These are phyloP conservation scores for Stephania cephalantha DNA, from an alignment of 164 flowering plant species.

Conservation along the genomic window DNA sequence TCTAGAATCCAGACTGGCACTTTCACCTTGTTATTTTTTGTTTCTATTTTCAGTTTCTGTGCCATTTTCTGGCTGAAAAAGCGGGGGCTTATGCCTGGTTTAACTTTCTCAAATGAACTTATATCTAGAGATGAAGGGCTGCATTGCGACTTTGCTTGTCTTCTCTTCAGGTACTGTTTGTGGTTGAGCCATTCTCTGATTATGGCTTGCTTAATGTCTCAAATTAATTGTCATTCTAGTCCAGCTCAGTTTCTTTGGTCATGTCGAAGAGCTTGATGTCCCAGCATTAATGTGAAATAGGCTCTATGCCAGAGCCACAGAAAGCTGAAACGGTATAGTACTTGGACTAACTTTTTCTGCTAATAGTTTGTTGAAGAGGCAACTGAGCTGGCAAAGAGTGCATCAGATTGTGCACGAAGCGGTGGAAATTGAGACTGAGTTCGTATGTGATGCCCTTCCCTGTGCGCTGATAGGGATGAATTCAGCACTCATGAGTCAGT, in stretches of 20 bases:
- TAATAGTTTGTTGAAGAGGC: conserved; percentile 49
- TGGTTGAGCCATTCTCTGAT: neutral
- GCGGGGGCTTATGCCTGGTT: conserved; percentile 85
- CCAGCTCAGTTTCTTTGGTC: neutral
- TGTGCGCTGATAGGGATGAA: conserved; percentile 88
- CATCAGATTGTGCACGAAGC: conserved; percentile 64
- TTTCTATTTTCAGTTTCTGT: conserved; percentile 53
- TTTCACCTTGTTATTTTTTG: neutral
- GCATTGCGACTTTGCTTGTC: conserved; percentile 87
- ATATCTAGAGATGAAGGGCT: conserved; percentile 88
- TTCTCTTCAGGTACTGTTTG: conserved; percentile 47
- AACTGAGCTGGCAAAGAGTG: conserved; percentile 42
- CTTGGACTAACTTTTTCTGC: neutral
- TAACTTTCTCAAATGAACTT: conserved; percentile 84
- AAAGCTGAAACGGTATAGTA: neutral
- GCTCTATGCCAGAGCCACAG: neutral
- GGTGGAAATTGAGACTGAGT: conserved; percentile 73
- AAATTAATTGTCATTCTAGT: neutral
- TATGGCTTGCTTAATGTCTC: neutral
- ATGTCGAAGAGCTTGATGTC: neutral
- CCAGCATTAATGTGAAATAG: neutral
- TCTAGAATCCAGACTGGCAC: neutral
- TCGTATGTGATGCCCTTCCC: conserved; percentile 86
- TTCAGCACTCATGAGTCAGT: conserved; percentile 65
- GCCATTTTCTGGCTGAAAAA: conserved; percentile 89